Evolutionary conservation across 1,284 basidiomycete genomes (phyloP), one percentile per base, ranked within the genome.

Genomic region (Cronartium ribicola): DNA sequence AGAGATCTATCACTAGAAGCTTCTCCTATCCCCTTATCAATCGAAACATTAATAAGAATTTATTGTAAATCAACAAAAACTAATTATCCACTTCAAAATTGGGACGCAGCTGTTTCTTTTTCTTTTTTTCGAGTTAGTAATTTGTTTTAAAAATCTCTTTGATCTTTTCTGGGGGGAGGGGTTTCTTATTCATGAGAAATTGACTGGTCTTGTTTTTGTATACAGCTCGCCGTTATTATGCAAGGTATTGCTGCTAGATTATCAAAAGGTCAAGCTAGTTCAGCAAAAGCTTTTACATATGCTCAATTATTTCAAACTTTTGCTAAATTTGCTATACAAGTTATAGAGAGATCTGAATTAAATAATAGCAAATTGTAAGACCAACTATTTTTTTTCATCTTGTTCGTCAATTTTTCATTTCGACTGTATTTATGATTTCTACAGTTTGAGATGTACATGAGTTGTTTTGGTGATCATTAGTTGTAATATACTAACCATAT

Each of bases 201-300:
- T 51, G 17, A 39, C 39, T 36, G n/a, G 65, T 14, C 39, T 62
- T 59, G 57, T 51, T 65, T 8, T 66, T 67, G 62, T 79, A 43
- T 55, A 66, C 77, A 93, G 89, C 83, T 91, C 48, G 87, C 92
- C 0, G 87, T 98, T 76, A 97, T 97, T 78, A 84, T 87, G 0
- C 94, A 98, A 82, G 94, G 94, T 3, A 95, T 98, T 76, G 92
- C 94, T 0, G 94, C 95, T 4, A 87, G 95, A 14, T 87, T 87
- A 66, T 90, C 91, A 0, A 85, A 88, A 62, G 87, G 91, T 7
- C 93, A 95, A 82, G 93, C 93, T 0, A 92, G 88, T 78, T 92
- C 90, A 0, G 92, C 92, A 76, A 83, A 84, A 48, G 92, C 92
- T 1, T 82, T 84, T 51, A 78, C 85, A 37, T 85, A 89, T 75